Base-by-base conservation (phyloP, 2,329 filamentous ascomycete genomes). In the Knoxdaviesia proteae region DNA sequence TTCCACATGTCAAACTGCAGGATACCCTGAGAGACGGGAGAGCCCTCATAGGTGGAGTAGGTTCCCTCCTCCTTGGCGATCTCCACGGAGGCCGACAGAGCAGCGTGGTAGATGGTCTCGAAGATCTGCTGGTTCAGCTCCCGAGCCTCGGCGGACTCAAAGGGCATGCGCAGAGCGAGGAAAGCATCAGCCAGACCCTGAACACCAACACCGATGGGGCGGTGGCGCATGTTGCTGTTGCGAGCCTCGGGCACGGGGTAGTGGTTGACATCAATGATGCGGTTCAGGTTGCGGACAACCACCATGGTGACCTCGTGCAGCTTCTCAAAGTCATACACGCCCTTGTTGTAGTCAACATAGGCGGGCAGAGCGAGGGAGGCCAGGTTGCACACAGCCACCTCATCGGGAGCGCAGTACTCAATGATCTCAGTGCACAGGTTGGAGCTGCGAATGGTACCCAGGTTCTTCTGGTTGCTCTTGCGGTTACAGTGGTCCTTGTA, bases 391-490 rank as follows among this genome's bases (percentile, higher is more conserved):
- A 96, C 90, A 52, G 90, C 90, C 41, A 98, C 90, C 72, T 98
- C 90, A 61, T 98, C 90, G 34, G 90, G 88, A 34, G 90, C 84
- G 50, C 71, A 92, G 69, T 94, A 98, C 68, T 98, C 90, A 50
- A 98, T 74, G 53, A 98, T 98, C 64, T 98, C 90, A 41, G 88
- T 96, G 77, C 90, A 98, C 40, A 98, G 71, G 63, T 98, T 98
- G 56, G 90, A 98, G 71, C 84, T 94, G 62, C 86, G 86, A 54
- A 98, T 98, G 48, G 87, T 94, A 50, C 90, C 90, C 33, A 98
- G 72, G 65, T 98, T 98, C 80, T 98, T 96, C 69, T 98, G 90
- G 74, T 98, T 98, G 71, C 87, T 94, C 80, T 98, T 98, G 61
- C 77, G 77, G 75, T 98, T 98, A 76, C 82, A 88, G 56, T 79